These are phyloP conservation scores for Cornus controversa DNA, from an alignment of 148 eudicot genomes.

Conservation along the genomic window DNA sequence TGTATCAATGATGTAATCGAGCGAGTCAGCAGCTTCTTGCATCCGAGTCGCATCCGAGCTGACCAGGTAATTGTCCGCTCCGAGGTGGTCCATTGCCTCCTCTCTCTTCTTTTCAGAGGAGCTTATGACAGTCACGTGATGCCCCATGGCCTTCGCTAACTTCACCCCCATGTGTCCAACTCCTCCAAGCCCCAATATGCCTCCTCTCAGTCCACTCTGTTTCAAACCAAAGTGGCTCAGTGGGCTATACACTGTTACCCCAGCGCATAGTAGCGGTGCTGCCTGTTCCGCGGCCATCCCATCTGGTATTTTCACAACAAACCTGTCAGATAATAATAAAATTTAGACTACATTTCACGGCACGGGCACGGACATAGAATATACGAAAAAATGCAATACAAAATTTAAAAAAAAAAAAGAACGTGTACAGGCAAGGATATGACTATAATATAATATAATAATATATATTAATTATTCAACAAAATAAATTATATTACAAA, in stretches of 20 bases:
- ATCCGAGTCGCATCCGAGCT: conserved; percentile 52
- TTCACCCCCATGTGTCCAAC: conserved; percentile 98
- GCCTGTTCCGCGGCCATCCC: conserved; percentile 90
- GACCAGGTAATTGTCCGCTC: conserved; percentile 80
- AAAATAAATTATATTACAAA: too few species aligned
- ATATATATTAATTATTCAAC: too few species aligned
- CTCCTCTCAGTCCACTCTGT: conserved; percentile 72
- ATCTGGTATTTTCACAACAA: conserved; percentile 84
- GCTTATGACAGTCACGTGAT: conserved; percentile 84
- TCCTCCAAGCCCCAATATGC: conserved; percentile 90
- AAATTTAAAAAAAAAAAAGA: too few species aligned
- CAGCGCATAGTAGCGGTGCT: conserved; percentile 93
- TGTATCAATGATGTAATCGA: conserved; percentile 83
- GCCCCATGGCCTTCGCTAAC: conserved; percentile 95
- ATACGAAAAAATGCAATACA: too few species aligned
- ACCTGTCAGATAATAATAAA: conserved; percentile 31
- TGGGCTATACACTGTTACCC: conserved; percentile 93
- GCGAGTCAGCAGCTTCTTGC: conserved; percentile 45
- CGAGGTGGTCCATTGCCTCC: conserved; percentile 78
- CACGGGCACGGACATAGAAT: too few species aligned
- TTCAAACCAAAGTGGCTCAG: conserved; percentile 72
- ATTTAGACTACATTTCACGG: too few species aligned
- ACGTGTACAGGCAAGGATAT: too few species aligned
- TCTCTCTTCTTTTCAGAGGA: conserved; percentile 76
- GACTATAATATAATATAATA: too few species aligned